Conservation (phyloP, 2,329 filamentous ascomycete species). For the Colletotrichum destructivum region DNA sequence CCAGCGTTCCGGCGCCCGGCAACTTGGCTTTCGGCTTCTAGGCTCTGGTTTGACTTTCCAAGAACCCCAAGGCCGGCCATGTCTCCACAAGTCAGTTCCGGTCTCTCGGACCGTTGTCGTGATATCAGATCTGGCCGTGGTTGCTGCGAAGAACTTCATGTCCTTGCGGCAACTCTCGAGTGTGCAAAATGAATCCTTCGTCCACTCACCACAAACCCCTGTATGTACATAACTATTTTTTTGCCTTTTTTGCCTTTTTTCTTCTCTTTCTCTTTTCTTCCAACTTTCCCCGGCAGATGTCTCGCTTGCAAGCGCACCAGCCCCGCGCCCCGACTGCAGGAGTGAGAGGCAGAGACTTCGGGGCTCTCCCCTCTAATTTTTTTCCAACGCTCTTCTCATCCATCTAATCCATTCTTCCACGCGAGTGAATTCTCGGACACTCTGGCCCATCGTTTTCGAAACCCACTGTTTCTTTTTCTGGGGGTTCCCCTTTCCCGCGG, state of each 20-base stretch:
- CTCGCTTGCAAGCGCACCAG: slow-evolving; percentile 38
- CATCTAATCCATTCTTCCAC: neutral
- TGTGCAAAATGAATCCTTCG: slow-evolving; percentile 11
- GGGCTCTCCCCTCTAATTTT: slow-evolving; percentile 4
- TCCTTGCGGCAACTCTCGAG: slow-evolving; percentile 13
- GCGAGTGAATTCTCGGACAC: neutral
- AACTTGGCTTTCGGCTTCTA: slow-evolving; percentile 33
- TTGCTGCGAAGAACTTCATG: slow-evolving; percentile 19
- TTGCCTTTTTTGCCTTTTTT: neutral
- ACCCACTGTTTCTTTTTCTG: slow-evolving; percentile 44
- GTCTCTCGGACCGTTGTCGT: slow-evolving; percentile 1
- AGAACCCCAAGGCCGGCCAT: neutral
- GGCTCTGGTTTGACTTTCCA: slow-evolving; percentile 1
- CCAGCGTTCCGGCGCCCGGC: slow-evolving; percentile 31
- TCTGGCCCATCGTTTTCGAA: slow-evolving; percentile 28
- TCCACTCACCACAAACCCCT: slow-evolving; percentile 25
- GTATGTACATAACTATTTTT: neutral
- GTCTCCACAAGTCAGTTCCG: neutral
- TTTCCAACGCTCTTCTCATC: neutral
- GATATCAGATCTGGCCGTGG: slow-evolving; percentile 33
- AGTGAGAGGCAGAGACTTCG: slow-evolving; percentile 2
- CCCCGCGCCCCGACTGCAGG: slow-evolving; percentile 23
- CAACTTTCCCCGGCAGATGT: neutral
- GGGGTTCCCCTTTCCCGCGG: neutral
- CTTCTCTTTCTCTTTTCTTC: neutral